phyloP scores from a whole-genome alignment of 2,329 filamentous ascomycete species.

The Alternaria ethzedia region DNA sequence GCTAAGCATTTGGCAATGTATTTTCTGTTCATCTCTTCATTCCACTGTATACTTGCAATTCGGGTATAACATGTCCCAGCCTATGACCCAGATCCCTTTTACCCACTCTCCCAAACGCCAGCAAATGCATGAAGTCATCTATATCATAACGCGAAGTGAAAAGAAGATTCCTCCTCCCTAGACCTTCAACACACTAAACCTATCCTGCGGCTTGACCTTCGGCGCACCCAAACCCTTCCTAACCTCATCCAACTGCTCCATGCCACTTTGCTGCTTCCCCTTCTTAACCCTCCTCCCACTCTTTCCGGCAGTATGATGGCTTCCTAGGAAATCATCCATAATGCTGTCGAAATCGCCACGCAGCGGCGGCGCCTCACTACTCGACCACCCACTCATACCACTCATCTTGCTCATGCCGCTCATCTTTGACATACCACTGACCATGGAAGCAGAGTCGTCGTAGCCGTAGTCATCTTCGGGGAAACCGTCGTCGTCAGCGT shows the following conservation, averaged over 20 bases:
- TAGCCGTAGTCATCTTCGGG: constrained; percentile 43
- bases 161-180: not conserved
- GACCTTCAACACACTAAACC: constrained; percentile 12
- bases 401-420: constrained; percentile 54
- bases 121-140: not conserved
- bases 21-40: not conserved
- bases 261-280: constrained; percentile 77
- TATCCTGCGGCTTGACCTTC: constrained; percentile 45
- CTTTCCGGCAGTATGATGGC: constrained; percentile 74
- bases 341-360: constrained; percentile 85
- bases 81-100: not conserved
- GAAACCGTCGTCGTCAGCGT: constrained; percentile 55
- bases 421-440: constrained; percentile 58
- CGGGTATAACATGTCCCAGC: not conserved
- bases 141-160: not conserved
- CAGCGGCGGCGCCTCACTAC: constrained; percentile 59
- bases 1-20: not conserved
- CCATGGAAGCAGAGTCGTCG: constrained; percentile 51
- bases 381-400: constrained; percentile 44
- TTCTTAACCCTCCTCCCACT: constrained; percentile 68
- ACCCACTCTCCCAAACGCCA: not conserved
- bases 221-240: constrained; percentile 80
- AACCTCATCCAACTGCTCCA: constrained; percentile 91
- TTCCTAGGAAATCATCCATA: constrained; percentile 89
- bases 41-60: not conserved